Conservation (phyloP, 192 early-diverging fungal species). For the Fimicolochytrium jonesii region DNA sequence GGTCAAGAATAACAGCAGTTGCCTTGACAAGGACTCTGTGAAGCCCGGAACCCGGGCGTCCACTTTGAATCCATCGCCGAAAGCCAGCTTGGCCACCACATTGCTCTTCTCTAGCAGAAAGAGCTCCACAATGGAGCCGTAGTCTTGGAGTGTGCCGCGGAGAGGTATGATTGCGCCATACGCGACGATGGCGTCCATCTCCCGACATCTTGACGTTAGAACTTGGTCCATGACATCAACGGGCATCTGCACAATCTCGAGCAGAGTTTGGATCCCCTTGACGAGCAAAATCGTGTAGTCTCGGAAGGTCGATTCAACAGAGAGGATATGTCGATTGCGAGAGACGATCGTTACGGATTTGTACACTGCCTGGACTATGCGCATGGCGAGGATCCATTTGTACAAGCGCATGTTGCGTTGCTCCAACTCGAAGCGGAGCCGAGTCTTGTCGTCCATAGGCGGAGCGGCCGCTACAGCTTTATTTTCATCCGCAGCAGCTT, state of each 20-base stretch:
- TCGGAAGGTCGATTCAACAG: constrained; percentile 37
- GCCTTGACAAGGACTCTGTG: constrained; percentile 18
- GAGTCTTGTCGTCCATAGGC: constrained; percentile 15
- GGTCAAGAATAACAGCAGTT: constrained; percentile 38
- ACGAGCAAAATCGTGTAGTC: constrained; percentile 46
- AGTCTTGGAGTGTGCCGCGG: constrained; percentile 12
- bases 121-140: constrained; percentile 2
- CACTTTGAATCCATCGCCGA: not conserved
- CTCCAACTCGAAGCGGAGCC: constrained; percentile 16
- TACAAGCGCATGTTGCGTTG: constrained; percentile 41
- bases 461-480: not conserved
- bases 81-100: constrained; percentile 28
- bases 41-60: constrained; percentile 7
- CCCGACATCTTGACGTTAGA: constrained; percentile 31
- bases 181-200: constrained; percentile 43
- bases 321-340: constrained; percentile 42
- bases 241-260: constrained; percentile 48
- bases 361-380: constrained; percentile 53
- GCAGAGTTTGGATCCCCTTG: constrained; percentile 47
- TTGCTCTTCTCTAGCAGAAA: constrained; percentile 40
- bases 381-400: constrained; percentile 58
- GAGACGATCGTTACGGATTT: constrained; percentile 44
- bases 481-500: not conserved
- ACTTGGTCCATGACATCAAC: constrained; percentile 45
- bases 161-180: constrained; percentile 43